phyloP scores from a whole-genome alignment of 2,329 filamentous ascomycete genomes.

The Fusarium buharicum region DNA sequence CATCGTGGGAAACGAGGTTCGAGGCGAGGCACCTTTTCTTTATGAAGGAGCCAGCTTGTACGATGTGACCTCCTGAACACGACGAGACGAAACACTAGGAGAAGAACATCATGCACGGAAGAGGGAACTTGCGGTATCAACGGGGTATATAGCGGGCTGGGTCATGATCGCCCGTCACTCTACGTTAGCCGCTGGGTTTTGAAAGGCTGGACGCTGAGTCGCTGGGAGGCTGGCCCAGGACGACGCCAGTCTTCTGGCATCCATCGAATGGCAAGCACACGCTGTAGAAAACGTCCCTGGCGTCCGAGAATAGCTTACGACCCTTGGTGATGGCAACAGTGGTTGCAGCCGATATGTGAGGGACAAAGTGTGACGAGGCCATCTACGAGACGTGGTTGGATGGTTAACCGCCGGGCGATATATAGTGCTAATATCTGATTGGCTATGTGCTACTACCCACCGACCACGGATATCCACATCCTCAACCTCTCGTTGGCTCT shows the following conservation, averaged over 20 bases:
- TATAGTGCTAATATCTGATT: conserved; percentile 38
- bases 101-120: conserved; percentile 58
- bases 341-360: conserved; percentile 44
- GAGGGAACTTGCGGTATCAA: conserved; percentile 56
- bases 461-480: conserved; percentile 37
- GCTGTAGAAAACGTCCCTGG: conserved; percentile 48
- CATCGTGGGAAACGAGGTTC: conserved; percentile 54
- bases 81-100: conserved; percentile 62
- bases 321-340: conserved; percentile 45
- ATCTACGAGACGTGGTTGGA: conserved; percentile 55
- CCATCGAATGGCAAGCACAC: conserved; percentile 49
- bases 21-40: conserved; percentile 44
- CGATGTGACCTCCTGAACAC: conserved; percentile 56
- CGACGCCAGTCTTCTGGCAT: conserved; percentile 30
- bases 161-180: conserved; percentile 60
- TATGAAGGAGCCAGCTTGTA: conserved; percentile 49
- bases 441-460: conserved; percentile 27
- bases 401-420: conserved; percentile 53
- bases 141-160: conserved; percentile 68
- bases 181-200: conserved; percentile 53
- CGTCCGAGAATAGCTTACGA: conserved; percentile 52
- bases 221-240: conserved; percentile 48
- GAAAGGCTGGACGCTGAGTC: conserved; percentile 57
- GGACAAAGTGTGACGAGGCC: conserved; percentile 36
- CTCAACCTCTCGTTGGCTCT: conserved; percentile 22